Evolutionary conservation across 768 basidiomycete genomes (phyloP).

Genomic region (Leccinum subgranulosum): DNA sequence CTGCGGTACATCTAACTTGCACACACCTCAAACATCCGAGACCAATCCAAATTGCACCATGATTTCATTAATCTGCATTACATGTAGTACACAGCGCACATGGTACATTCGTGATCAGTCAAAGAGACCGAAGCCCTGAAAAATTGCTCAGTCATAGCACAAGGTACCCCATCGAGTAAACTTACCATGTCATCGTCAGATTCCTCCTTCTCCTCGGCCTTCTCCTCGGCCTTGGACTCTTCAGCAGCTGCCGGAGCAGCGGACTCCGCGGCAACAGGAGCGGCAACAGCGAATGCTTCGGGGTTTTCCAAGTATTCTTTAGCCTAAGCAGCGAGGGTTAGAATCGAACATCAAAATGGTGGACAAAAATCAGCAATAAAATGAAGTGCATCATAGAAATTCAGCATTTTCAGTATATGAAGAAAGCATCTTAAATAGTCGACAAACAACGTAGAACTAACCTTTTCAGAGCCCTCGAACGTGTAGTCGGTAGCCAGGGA

Average conservation of each 20-base stretch:
- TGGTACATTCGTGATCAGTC: conserved; percentile 47
- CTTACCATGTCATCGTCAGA: conserved; percentile 88
- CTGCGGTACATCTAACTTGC: not conserved
- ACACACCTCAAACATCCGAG: not conserved
- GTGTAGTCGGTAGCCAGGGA: conserved; percentile 90
- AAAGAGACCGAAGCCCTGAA: conserved; percentile 91
- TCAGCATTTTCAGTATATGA: conserved; percentile 92
- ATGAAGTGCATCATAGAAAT: conserved; percentile 38
- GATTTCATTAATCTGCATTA: conserved; percentile 21
- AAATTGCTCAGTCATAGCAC: conserved; percentile 2
- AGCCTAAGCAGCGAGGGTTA: conserved; percentile 46
- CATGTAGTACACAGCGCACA: conserved; percentile 11
- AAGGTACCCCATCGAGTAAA: not conserved
- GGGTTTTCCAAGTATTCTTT: conserved; percentile 98
- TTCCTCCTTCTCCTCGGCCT: conserved; percentile 81
- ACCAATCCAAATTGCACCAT: conserved; percentile 8
- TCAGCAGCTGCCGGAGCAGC: conserved; percentile 54
- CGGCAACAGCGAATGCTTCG: conserved; percentile 90
- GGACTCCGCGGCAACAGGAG: conserved; percentile 55
- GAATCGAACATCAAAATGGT: not conserved
- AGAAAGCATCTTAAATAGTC: conserved; percentile 23
- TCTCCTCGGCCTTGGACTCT: conserved; percentile 62
- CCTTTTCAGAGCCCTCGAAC: conserved; percentile 93
- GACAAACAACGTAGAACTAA: conserved; percentile 34
- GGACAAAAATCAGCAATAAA: conserved; percentile 28